These are phyloP conservation scores for Monosporozyma yasuniensis DNA, from an alignment of 805 yeast species.

Conservation along the genomic window DNA sequence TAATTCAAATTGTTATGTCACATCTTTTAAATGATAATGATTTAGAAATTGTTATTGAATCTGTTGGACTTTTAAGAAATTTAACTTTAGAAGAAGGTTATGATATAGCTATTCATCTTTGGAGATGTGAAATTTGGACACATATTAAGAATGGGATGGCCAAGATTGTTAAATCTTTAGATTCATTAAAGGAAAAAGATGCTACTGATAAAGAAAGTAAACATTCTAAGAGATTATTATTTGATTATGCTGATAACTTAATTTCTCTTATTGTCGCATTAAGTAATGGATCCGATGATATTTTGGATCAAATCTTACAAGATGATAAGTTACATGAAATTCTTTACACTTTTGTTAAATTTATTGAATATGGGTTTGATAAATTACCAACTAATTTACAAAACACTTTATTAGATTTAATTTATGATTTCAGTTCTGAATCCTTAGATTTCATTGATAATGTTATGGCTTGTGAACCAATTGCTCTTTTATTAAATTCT, in stretches of 20 bases:
- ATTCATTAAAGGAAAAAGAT: conserved; percentile 24
- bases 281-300: conserved; percentile 54
- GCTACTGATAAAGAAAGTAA: conserved; percentile 8
- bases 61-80: conserved; percentile 74
- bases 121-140: conserved; percentile 74
- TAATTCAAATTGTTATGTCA: conserved; percentile 55
- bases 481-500: conserved; percentile 1
- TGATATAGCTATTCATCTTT: conserved; percentile 61
- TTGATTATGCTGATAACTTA: conserved; percentile 65
- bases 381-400: conserved; percentile 37
- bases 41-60: conserved; percentile 70
- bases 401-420: conserved; percentile 46
- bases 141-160: conserved; percentile 43
- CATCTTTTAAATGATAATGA: conserved; percentile 57
- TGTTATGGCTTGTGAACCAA: conserved; percentile 10
- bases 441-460: conserved; percentile 42
- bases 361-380: conserved; percentile 23
- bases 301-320: conserved; percentile 36
- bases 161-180: conserved; percentile 43
- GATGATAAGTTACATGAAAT: conserved; percentile 20
- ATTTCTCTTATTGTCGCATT: conserved; percentile 60
- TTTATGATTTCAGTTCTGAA: conserved; percentile 54
- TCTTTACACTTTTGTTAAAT: conserved; percentile 21
- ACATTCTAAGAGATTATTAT: conserved; percentile 41
- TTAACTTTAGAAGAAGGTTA: conserved; percentile 81